Base-by-base conservation (phyloP, 805 yeast species). In the Lipomyces orientalis region DNA sequence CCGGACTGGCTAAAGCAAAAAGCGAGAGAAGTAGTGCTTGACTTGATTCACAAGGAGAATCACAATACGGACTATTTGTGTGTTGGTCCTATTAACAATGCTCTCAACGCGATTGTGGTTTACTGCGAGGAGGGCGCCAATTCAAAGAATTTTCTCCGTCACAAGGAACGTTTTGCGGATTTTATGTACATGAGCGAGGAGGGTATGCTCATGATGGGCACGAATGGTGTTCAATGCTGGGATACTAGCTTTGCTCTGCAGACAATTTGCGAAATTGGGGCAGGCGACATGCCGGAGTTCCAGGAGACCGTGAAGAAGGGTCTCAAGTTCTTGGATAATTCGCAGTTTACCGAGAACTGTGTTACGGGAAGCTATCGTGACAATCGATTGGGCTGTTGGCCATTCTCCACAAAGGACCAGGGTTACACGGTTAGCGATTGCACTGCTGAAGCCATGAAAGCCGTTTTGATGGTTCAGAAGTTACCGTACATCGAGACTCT, bases 211-310 rank as follows among this genome's bases (percentile, higher is more conserved):
- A 90, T 91, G 65, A 91, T 90, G 91, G 99, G 99, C 1, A 95
- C 99, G 0, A 95, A 95, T 78, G 99, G 99, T 31, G 91, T 91
- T 0, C 99, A 95, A 79, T 93, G 90, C 0, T 95, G 99, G 99
- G 99, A 95, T 78, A 88, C 89, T 34, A 93, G 98, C 0, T 94
- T 95, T 80, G 90, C 91, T 64, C 82, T 95, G 33, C 99, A 95
- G 76, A 91, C 91, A 74, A 84, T 87, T 69, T 88, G 91, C 67
- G 81, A 85, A 74, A 90, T 97, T 0, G 97, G 97, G 0, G 78
- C 93, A 46, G 93, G 91, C 2, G 89, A 87, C 35, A 73, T 82
- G 43, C 88, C 90, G 0, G 87, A 88, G 76, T 91, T 86, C 76
- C 86, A 85, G 58, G 85, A 86, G 6, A 81, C 87, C 72, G 85